Percentiles rank a stretch among this genome's conserved stretches.
Conservation (phyloP, 108 stramenopile species). For the Skeletonema grethae region DNA sequence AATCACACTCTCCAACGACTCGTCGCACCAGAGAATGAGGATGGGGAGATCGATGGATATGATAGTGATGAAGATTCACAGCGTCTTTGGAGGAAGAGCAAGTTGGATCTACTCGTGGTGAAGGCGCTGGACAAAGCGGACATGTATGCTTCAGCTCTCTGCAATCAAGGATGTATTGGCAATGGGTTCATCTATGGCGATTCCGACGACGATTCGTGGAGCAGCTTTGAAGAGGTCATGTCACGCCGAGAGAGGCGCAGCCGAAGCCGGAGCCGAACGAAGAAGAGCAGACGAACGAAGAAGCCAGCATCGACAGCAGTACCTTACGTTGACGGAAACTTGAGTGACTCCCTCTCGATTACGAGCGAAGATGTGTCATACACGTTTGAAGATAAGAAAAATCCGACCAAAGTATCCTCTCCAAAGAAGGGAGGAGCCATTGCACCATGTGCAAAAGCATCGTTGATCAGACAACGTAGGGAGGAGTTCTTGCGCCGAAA, state of each 20-base stretch:
- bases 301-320: neutral
- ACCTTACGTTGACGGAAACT: constrained; percentile 3
- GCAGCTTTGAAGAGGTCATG: neutral
- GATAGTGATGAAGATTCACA: neutral
- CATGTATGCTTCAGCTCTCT: neutral
- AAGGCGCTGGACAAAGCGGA: constrained; percentile 1
- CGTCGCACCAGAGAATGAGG: neutral
- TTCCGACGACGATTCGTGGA: neutral
- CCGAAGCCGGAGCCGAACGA: neutral
- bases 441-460: neutral
- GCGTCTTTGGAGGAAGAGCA: neutral
- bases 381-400: neutral
- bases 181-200: neutral
- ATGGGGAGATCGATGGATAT: neutral
- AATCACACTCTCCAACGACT: neutral
- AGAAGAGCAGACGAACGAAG: neutral
- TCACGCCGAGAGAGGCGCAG: constrained; percentile 3
- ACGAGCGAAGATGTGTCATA: constrained; percentile 1
- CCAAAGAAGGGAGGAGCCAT: neutral
- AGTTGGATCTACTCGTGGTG: neutral
- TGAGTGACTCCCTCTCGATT: constrained; percentile 9
- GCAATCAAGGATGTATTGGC: neutral
- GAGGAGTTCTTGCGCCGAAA: constrained; percentile 12
- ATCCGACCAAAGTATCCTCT: neutral
- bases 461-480: neutral